Evolutionary conservation across 768 basidiomycete genomes (phyloP), one percentile per base, ranked within the genome.

Genomic region (Lactarius indigo): DNA sequence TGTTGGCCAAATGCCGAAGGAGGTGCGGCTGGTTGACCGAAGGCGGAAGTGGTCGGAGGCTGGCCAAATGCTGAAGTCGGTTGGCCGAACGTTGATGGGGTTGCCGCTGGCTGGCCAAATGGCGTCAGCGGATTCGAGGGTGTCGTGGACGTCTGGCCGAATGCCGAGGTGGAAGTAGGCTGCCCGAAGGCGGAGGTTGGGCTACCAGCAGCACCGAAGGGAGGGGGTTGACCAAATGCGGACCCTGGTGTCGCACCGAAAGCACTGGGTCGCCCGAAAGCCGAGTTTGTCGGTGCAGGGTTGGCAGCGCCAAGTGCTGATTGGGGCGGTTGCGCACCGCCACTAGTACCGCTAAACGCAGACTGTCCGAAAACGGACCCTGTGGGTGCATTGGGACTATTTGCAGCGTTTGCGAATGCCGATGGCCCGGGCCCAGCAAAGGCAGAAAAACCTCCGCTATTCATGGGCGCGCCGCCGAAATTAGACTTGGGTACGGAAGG

Each of bases 1-100:
- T 81, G 78, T 5, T 78, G 76, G n/a, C 83, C 77, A 71, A 87
- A 87, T 5, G 83, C 80, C 2, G 50, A 52, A 37, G 83, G 81
- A 67, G 85, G 70, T 12, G 74, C 68, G 13, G 75, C 70, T 54
- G 78, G 77, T 2, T 78, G 79, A 58, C 79, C 74, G 60, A 87
- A 87, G 3, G 83, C 82, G 2, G 84, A 83, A 7, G 79, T 72
- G 1, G 82, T 77, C 5, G 85, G 81, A 28, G 59, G 64, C 18
- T 68, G 64, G 30, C 73, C 54, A 70, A 79, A 78, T 8, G 65
- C 73, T 5, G 75, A 70, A 12, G 68, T 62, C n/a, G 80, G 74
- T 59, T 75, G 74, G 5, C 74, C 72, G 59, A 77, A 78, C 8
- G 75, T 73, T 5, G 77, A 75, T 7, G 72, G 65, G 6, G 75